Conservation (phyloP, 129 eudicot species). For the Oenanthe sinensis region DNA sequence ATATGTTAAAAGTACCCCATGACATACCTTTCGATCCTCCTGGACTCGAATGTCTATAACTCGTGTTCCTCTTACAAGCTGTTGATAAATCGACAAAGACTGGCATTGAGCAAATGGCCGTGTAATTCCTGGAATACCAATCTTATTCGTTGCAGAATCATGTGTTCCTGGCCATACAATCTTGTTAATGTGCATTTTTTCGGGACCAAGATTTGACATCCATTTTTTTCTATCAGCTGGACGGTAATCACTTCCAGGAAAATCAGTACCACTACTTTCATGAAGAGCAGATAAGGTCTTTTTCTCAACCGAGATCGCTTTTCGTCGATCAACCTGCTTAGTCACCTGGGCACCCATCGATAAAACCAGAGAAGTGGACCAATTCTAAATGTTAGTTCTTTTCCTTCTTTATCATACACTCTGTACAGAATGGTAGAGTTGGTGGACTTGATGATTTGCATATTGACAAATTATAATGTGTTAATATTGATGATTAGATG, state of each 20-base stretch:
- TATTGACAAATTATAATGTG: background rate
- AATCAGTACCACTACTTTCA: conserved; percentile 44
- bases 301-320: conserved; percentile 42
- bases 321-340: conserved; percentile 55
- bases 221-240: conserved; percentile 73
- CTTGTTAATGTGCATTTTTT: conserved; percentile 46
- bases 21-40: conserved; percentile 79
- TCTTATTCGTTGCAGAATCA: conserved; percentile 83
- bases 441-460: conserved; percentile 17
- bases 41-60: conserved; percentile 75
- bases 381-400: background rate
- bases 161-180: conserved; percentile 98
- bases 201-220: conserved; percentile 67
- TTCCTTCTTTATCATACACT: conserved; percentile 10
- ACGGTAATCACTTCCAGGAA: conserved; percentile 59
- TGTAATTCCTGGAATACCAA: conserved; percentile 63
- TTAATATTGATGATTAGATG: background rate
- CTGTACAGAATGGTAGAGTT: conserved; percentile 18
- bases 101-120: conserved; percentile 94
- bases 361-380: background rate
- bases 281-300: conserved; percentile 44
- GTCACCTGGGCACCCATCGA: conserved; percentile 74
- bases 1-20: conserved; percentile 61
- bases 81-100: conserved; percentile 65
- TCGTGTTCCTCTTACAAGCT: conserved; percentile 66